Conservation (phyloP, 345 rosid genomes). For the Mercurialis annua region DNA sequence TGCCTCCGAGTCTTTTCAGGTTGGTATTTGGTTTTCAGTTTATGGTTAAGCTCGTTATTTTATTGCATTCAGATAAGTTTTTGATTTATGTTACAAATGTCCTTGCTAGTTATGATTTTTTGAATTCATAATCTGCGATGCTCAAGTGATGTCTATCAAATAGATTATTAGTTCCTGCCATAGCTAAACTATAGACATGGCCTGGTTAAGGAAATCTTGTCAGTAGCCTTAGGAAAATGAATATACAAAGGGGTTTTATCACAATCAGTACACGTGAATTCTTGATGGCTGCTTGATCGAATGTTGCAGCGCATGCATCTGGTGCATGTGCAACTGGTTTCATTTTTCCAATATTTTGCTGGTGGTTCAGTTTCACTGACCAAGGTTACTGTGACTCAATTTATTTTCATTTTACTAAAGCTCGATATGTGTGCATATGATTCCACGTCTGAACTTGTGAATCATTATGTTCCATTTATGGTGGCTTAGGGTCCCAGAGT, state of each 20-base stretch:
- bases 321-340: neutral
- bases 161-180: neutral
- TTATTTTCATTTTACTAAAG: neutral
- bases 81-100: too few relatives aligned
- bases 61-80: neutral
- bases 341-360: neutral
- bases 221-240: too few relatives aligned
- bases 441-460: neutral
- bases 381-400: neutral
- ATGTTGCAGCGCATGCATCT: neutral
- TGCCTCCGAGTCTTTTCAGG: constrained; percentile 59
- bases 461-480: neutral
- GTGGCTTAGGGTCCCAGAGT: constrained; percentile 75
- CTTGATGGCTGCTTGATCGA: neutral
- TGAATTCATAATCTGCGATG: neutral
- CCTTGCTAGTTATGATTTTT: neutral
- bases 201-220: too few relatives aligned
- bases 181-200: neutral
- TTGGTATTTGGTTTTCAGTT: constrained; percentile 10
- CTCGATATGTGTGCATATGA: neutral
- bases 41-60: neutral
- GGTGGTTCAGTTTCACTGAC: neutral
- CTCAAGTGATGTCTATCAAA: neutral
- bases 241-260: neutral
- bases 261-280: neutral